phyloP scores from a whole-genome alignment of 352 stramenopile species.

The Globisporangium middletonii region DNA sequence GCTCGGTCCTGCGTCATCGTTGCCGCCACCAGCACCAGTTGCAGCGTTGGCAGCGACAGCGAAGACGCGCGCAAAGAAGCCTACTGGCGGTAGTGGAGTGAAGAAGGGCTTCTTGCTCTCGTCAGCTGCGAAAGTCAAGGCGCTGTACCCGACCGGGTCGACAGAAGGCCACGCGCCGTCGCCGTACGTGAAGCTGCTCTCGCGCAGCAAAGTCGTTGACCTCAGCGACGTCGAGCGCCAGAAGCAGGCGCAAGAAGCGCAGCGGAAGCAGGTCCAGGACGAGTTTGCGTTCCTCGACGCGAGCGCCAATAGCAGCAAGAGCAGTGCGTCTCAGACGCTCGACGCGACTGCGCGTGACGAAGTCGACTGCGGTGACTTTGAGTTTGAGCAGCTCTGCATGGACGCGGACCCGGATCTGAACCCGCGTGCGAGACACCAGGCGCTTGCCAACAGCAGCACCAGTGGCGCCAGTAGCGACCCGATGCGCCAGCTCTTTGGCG shows the following conservation, averaged over 20 bases:
- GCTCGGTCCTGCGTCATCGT: not conserved
- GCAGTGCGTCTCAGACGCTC: not conserved
- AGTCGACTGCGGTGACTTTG: constrained; percentile 51
- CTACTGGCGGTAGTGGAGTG: constrained; percentile 20
- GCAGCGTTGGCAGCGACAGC: constrained; percentile 6
- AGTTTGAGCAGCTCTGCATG: constrained; percentile 79
- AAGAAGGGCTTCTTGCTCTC: constrained; percentile 69
- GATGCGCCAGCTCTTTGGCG: constrained; percentile 33
- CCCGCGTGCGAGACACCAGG: not conserved
- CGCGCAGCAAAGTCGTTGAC: constrained; percentile 78
- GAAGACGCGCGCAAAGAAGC: constrained; percentile 5
- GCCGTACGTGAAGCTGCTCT: constrained; percentile 72
- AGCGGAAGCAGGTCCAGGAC: constrained; percentile 16
- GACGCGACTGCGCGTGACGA: constrained; percentile 14
- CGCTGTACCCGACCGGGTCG: constrained; percentile 70
- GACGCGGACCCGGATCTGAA: constrained; percentile 73
- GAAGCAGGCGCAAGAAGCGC: constrained; percentile 24
- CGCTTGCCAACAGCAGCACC: not conserved
- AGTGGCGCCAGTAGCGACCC: constrained; percentile 6
- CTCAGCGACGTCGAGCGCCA: constrained; percentile 42
- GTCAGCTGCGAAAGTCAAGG: constrained; percentile 17
- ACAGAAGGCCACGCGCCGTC: constrained; percentile 60
- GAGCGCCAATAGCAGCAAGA: not conserved
- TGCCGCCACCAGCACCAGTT: not conserved
- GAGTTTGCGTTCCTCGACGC: constrained; percentile 20